Conservation (phyloP, 2,329 filamentous ascomycete genomes). For the Penicillium sp. region DNA sequence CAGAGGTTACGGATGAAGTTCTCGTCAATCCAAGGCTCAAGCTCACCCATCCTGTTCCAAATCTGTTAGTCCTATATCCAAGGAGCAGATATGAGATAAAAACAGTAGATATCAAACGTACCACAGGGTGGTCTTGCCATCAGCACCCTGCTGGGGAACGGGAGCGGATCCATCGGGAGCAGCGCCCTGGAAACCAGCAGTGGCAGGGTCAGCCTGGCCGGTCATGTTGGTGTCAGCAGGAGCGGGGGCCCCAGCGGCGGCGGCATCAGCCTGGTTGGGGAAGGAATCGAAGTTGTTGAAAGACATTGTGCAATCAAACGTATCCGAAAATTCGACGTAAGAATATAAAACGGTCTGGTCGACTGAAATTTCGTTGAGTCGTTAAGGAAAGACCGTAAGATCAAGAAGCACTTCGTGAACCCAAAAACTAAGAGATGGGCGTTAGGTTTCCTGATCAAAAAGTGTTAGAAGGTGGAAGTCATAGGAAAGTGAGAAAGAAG, state of each 20-base stretch:
- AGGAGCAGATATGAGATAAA: neutral
- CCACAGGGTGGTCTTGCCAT: slow-evolving; percentile 60
- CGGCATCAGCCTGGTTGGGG: slow-evolving; percentile 61
- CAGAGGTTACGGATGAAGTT: slow-evolving; percentile 96
- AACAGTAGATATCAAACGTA: slow-evolving; percentile 31
- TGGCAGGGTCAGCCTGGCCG: slow-evolving; percentile 58
- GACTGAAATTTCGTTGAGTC: slow-evolving; percentile 42
- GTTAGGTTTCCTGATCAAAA: slow-evolving; percentile 27
- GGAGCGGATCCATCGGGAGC: slow-evolving; percentile 46
- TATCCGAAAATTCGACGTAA: slow-evolving; percentile 26
- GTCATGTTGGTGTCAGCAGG: slow-evolving; percentile 56
- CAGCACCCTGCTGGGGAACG: slow-evolving; percentile 53
- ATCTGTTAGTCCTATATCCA: neutral
- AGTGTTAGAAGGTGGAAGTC: slow-evolving; percentile 12
- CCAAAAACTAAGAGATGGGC: slow-evolving; percentile 24
- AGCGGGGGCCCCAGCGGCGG: slow-evolving; percentile 50
- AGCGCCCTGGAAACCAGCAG: slow-evolving; percentile 52
- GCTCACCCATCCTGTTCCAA: slow-evolving; percentile 85
- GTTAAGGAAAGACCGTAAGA: slow-evolving; percentile 41
- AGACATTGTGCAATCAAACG: slow-evolving; percentile 55
- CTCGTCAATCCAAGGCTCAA: slow-evolving; percentile 99
- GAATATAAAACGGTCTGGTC: slow-evolving; percentile 34
- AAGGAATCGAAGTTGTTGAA: slow-evolving; percentile 67
- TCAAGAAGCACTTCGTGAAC: slow-evolving; percentile 34
- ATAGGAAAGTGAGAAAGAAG: slow-evolving; percentile 15